Evolutionary conservation across 2,329 filamentous ascomycete genomes (phyloP).

Genomic region (Pezicula carpinea): DNA sequence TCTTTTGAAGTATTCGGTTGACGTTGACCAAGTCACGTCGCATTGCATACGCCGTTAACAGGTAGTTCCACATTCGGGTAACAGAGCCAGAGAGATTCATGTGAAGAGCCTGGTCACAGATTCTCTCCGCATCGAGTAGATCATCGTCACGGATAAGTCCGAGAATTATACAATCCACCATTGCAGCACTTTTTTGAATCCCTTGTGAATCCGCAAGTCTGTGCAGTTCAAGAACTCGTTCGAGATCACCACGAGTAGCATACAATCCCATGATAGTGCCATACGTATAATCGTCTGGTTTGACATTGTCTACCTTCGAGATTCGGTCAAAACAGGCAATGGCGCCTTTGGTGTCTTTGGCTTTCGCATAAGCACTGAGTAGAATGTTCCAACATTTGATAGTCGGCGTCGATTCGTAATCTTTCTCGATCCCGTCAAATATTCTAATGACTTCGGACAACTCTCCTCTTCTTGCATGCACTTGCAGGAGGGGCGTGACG

Average conservation of each 20-base stretch:
- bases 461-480: constrained; percentile 66
- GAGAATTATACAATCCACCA: constrained; percentile 62
- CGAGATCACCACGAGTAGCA: constrained; percentile 67
- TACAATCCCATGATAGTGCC: constrained; percentile 70
- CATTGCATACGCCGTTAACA: constrained; percentile 66
- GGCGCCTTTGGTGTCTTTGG: constrained; percentile 62
- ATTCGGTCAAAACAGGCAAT: constrained; percentile 60
- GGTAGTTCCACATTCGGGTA: constrained; percentile 71
- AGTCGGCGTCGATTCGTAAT: constrained; percentile 54
- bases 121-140: constrained; percentile 49
- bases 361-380: constrained; percentile 64
- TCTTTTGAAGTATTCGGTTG: constrained; percentile 48
- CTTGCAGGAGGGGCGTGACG: constrained; percentile 60
- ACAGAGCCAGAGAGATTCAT: constrained; percentile 46
- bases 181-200: constrained; percentile 47
- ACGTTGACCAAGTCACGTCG: constrained; percentile 53
- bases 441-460: constrained; percentile 51
- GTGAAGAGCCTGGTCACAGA: constrained; percentile 52
- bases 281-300: constrained; percentile 62
- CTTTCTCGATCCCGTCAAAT: constrained; percentile 55
- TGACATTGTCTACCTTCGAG: constrained; percentile 35
- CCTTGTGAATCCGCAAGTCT: constrained; percentile 51
- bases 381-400: constrained; percentile 70
- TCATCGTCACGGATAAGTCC: constrained; percentile 58
- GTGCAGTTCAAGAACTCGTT: constrained; percentile 62